Conservation (phyloP, 441 rosid species). For the Bocquillonia castaneifolia region DNA sequence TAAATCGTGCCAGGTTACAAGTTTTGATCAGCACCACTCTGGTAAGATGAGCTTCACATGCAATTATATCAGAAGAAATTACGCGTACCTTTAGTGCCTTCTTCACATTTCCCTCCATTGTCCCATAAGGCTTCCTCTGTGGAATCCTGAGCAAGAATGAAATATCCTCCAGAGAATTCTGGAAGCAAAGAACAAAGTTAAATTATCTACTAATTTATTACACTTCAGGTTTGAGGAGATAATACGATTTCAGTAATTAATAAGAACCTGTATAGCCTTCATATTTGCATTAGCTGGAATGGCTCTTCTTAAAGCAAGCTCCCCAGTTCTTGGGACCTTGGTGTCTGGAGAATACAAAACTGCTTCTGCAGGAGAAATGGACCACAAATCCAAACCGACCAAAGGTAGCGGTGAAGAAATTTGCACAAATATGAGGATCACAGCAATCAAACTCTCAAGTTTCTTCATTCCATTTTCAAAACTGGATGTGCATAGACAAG, state of each 20-base stretch:
- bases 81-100: slow-evolving; percentile 68
- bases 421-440: slow-evolving; percentile 51
- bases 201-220: slow-evolving; percentile 18
- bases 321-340: slow-evolving; percentile 91
- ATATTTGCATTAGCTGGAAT: slow-evolving; percentile 87
- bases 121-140: slow-evolving; percentile 93
- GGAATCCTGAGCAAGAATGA: slow-evolving; percentile 91
- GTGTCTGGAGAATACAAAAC: slow-evolving; percentile 92
- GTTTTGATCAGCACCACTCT: neutral
- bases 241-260: slow-evolving; percentile 2
- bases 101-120: slow-evolving; percentile 92
- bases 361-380: slow-evolving; percentile 63
- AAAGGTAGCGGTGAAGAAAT: slow-evolving; percentile 62
- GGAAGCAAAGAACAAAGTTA: slow-evolving; percentile 22
- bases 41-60: neutral
- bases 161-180: slow-evolving; percentile 85
- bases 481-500: slow-evolving; percentile 26
- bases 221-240: slow-evolving; percentile 3
- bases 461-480: slow-evolving; percentile 37
- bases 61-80: neutral
- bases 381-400: slow-evolving; percentile 45
- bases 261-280: slow-evolving; percentile 73
- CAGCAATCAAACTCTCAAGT: slow-evolving; percentile 48
- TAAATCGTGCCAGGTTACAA: neutral
- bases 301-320: slow-evolving; percentile 79